Evolutionary conservation across 768 basidiomycete species (phyloP), one percentile per base, ranked within the genome.

Genomic region (Amylocystis lapponica): DNA sequence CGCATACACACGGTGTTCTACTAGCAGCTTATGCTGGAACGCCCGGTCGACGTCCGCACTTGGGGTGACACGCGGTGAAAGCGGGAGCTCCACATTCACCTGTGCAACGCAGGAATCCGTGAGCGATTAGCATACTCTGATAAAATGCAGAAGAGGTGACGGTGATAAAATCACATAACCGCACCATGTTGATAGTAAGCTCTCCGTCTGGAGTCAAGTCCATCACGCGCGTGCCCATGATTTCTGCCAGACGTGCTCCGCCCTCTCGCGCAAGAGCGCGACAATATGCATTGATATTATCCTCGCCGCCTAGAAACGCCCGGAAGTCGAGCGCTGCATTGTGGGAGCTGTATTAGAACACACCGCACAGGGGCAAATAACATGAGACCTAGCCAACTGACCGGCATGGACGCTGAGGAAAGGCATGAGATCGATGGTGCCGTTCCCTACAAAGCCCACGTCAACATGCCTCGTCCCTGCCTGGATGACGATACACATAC

Each of bases 121-220:
- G n/a, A n/a, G n/a, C n/a, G n/a, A n/a, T n/a, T n/a, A n/a, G 30
- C 5, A 17, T 20, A 48, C n/a, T 5, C 17, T 17, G 22, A 22
- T 19, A 5, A 8, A 14, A 40, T 17, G 27, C 21, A 26, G 6
- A 39, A 31, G 45, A 53, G 36, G 13, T 30, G 29, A 30, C 29
- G 10, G n/a, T n/a, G n/a, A n/a, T n/a, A n/a, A n/a, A n/a, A n/a
- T n/a, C n/a, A n/a, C n/a, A 17, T 17, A 25, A 29, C n/a, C 64
- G 27, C 25, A 84, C 85, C 86, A 91, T 89, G 45, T 74, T 78
- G n/a, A 76, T 64, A 0, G 81, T 86, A 11, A 85, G 58, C 42
- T 78, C 76, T 13, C 60, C 58, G 2, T 51, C 45, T 3, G 69
- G 69, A 2, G 67, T 63, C 34, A 75, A 71, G 44, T 87, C 79